phyloP scores from a whole-genome alignment of 208 protist species.

The Trypanosoma rangeli region DNA sequence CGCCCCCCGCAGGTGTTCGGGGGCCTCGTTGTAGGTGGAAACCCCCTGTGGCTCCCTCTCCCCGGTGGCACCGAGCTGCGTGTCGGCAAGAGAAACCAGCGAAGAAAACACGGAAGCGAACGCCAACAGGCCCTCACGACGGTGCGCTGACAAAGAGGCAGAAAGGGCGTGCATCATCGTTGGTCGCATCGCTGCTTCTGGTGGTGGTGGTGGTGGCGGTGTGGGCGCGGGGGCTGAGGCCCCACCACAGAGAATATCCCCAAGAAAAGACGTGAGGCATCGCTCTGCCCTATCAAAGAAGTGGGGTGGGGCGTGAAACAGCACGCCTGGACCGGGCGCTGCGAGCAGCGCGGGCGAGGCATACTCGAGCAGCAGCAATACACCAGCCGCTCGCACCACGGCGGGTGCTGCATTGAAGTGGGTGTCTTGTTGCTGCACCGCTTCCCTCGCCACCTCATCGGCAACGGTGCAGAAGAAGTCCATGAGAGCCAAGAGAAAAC shows the following conservation, averaged over 20 bases:
- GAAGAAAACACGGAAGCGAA: conserved; percentile 34
- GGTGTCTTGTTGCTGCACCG: neutral
- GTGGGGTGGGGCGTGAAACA: conserved; percentile 33
- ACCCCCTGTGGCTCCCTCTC: neutral
- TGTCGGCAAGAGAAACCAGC: conserved; percentile 29
- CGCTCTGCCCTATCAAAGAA: conserved; percentile 38
- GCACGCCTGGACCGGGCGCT: conserved; percentile 25
- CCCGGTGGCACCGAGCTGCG: conserved; percentile 20
- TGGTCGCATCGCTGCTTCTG: neutral
- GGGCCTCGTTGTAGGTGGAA: neutral
- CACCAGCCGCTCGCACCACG: conserved; percentile 28
- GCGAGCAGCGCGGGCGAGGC: conserved; percentile 30
- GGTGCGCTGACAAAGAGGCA: neutral
- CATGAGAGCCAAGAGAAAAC: conserved; percentile 44
- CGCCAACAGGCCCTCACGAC: conserved; percentile 37
- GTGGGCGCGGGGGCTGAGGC: neutral
- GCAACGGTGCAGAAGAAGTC: conserved; percentile 24
- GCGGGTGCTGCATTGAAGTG: conserved; percentile 7
- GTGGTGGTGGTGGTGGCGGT: neutral
- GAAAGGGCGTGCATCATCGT: neutral
- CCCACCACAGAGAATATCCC: conserved; percentile 35
- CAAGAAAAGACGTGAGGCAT: conserved; percentile 34
- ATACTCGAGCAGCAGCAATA: conserved; percentile 59
- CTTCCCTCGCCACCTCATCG: neutral
- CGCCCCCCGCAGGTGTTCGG: conserved; percentile 29